Evolutionary conservation across 352 stramenopile species (phyloP).

Genomic region (Poterioochromonas sp.): DNA sequence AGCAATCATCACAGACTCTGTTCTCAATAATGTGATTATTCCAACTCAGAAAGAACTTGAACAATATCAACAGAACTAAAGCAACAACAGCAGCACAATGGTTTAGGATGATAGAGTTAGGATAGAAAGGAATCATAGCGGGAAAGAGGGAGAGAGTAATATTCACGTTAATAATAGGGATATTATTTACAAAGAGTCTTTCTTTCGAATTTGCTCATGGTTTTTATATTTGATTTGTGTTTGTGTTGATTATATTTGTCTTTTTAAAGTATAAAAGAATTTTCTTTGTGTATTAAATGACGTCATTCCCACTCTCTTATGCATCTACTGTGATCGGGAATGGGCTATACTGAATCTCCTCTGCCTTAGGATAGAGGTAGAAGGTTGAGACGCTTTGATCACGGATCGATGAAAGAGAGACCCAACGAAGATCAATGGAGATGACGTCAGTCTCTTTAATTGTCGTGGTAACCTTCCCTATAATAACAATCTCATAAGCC

Average conservation of each 20-base stretch:
- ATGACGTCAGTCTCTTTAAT: neutral
- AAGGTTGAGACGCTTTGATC: neutral
- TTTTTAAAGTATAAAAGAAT: too few species aligned
- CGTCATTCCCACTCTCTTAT: neutral
- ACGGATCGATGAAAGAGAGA: neutral
- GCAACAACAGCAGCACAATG: too few species aligned
- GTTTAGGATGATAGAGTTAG: too few species aligned
- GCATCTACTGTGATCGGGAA: constrained; percentile 21
- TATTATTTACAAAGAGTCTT: too few species aligned
- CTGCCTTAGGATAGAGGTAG: constrained; percentile 4
- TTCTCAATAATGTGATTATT: neutral
- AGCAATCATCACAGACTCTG: constrained; percentile 23
- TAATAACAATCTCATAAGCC: neutral
- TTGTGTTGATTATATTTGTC: too few species aligned
- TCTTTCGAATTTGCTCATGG: too few species aligned
- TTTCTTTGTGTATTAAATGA: neutral
- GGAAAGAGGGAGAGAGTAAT: too few species aligned
- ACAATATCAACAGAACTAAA: too few species aligned
- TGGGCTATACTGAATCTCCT: neutral
- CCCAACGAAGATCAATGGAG: constrained; percentile 5
- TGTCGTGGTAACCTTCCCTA: neutral
- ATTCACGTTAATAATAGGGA: too few species aligned
- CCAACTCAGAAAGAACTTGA: too few species aligned
- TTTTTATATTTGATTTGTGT: too few species aligned
- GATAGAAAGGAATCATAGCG: too few species aligned